Evolutionary conservation across 2,329 filamentous ascomycete genomes (phyloP).

Genomic region (Aureobasidium sp.): DNA sequence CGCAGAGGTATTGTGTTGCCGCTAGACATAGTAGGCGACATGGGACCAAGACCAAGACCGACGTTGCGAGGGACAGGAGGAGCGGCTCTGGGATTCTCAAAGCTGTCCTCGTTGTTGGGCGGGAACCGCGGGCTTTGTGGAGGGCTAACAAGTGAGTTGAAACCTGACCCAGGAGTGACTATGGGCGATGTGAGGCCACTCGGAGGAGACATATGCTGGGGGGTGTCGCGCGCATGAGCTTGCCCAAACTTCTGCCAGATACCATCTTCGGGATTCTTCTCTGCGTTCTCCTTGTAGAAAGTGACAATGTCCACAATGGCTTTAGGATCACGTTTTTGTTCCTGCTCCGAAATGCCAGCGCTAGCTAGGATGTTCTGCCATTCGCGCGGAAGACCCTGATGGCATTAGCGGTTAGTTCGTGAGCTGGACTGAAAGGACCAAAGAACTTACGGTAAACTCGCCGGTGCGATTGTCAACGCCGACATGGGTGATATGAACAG

Average conservation of each 20-base stretch:
- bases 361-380: slow-evolving; percentile 95
- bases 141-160: slow-evolving; percentile 60
- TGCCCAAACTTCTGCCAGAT: slow-evolving; percentile 96
- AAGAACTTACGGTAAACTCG: slow-evolving; percentile 75
- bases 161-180: slow-evolving; percentile 37
- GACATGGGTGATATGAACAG: slow-evolving; percentile 95
- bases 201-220: slow-evolving; percentile 28
- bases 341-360: slow-evolving; percentile 91
- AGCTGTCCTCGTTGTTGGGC: slow-evolving; percentile 83
- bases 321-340: slow-evolving; percentile 90
- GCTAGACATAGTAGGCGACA: slow-evolving; percentile 27
- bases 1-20: slow-evolving; percentile 53
- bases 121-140: slow-evolving; percentile 81
- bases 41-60: slow-evolving; percentile 32
- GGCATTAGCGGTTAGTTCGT: slow-evolving; percentile 19
- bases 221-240: slow-evolving; percentile 53
- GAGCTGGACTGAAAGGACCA: too few species aligned
- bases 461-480: slow-evolving; percentile 94
- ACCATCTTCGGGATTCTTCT: slow-evolving; percentile 70
- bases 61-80: slow-evolving; percentile 65
- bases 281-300: slow-evolving; percentile 93
- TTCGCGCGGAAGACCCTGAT: slow-evolving; percentile 85
- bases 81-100: slow-evolving; percentile 90
- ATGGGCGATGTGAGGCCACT: slow-evolving; percentile 18
- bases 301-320: slow-evolving; percentile 92